These are phyloP conservation scores for Cenchrus fungigraminus DNA, from an alignment of 176 grass and related monocot species.

Conservation along the genomic window DNA sequence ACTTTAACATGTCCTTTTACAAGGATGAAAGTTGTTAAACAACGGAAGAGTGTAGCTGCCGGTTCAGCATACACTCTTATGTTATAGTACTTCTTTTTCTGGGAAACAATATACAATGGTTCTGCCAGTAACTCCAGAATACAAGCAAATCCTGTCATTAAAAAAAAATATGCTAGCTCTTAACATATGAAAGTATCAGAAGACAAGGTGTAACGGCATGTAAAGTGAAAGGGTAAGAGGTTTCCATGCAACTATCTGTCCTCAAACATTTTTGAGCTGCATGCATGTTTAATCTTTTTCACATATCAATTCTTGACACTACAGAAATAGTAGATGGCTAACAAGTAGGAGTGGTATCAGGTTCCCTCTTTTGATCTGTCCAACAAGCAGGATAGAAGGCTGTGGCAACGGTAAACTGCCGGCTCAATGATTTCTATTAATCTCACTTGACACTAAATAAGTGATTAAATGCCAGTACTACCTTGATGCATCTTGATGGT, in stretches of 20 bases:
- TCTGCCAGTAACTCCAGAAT: slow-evolving; percentile 92
- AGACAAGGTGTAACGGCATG: not conserved
- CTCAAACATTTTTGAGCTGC: not conserved
- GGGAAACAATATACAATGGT: slow-evolving; percentile 93
- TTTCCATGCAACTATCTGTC: slow-evolving; percentile 28
- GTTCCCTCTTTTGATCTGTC: too few species aligned
- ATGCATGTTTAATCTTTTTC: too few species aligned
- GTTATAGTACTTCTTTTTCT: slow-evolving; percentile 83
- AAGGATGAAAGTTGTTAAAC: slow-evolving; percentile 82
- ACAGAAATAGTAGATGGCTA: too few species aligned
- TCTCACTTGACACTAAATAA: too few species aligned
- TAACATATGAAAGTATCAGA: slow-evolving; percentile 21
- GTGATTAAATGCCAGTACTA: too few species aligned
- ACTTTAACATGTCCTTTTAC: slow-evolving; percentile 62
- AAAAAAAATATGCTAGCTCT: slow-evolving; percentile 27
- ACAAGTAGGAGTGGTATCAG: too few species aligned
- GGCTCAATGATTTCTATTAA: too few species aligned
- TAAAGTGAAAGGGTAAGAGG: not conserved
- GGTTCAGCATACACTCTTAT: slow-evolving; percentile 87
- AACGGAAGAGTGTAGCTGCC: slow-evolving; percentile 75
- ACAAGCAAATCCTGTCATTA: slow-evolving; percentile 92
- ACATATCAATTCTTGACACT: too few species aligned
- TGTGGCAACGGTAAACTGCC: too few species aligned
- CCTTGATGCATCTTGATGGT: too few species aligned
- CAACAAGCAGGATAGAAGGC: too few species aligned